Evolutionary conservation across 2,329 filamentous ascomycete genomes (phyloP).

Genomic region (Pestalotiopsis fici): DNA sequence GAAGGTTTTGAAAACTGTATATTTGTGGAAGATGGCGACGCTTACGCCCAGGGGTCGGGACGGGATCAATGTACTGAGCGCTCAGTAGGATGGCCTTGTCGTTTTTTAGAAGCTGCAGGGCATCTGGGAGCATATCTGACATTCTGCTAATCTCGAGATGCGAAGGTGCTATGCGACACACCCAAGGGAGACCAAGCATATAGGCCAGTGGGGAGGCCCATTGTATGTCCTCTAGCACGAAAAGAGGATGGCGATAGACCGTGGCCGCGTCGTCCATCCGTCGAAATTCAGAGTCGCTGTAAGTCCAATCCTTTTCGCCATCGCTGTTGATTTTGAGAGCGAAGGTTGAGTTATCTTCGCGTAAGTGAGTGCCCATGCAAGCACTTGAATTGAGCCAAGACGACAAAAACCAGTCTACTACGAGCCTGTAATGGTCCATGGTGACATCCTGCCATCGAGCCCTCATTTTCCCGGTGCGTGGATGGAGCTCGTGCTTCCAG

Average conservation of each 20-base stretch:
- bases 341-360: not conserved
- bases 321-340: not conserved
- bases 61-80: not conserved
- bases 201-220: not conserved
- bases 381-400: not conserved
- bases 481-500: not conserved
- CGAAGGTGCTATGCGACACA: not conserved
- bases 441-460: not conserved
- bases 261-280: not conserved
- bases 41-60: not conserved
- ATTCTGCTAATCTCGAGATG: not conserved
- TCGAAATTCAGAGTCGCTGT: not conserved
- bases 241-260: not conserved
- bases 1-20: not conserved
- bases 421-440: not conserved
- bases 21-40: not conserved
- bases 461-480: too few relatives aligned
- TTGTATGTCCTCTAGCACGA: not conserved
- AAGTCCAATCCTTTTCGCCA: not conserved
- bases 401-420: not conserved
- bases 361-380: not conserved
- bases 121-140: not conserved
- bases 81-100: not conserved
- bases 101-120: not conserved
- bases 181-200: not conserved